phyloP scores from a whole-genome alignment of 2,329 filamentous ascomycete species.

The Coniochaeta ligniaria region DNA sequence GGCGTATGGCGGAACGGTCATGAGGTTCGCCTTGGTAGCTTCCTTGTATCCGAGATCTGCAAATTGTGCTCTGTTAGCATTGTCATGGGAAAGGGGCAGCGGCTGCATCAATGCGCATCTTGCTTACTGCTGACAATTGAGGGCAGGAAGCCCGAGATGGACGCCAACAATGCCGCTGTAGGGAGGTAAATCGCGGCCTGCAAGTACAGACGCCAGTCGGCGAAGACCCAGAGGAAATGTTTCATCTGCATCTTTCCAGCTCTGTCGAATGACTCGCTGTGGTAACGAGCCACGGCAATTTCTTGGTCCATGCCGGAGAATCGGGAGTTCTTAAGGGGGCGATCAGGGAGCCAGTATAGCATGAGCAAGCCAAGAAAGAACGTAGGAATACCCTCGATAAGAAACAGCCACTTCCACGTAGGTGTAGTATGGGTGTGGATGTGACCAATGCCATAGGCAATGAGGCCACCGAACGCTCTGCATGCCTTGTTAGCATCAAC shows the following conservation, averaged over 20 bases:
- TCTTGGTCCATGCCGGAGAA: slow-evolving; percentile 9
- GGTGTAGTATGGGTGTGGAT: neutral
- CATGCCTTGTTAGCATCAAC: neutral
- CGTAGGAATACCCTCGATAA: slow-evolving; percentile 12
- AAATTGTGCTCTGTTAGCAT: neutral
- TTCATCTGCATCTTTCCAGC: slow-evolving; percentile 8
- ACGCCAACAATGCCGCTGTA: slow-evolving; percentile 9
- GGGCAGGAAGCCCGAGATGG: slow-evolving; percentile 12
- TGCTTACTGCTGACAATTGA: slow-evolving; percentile 5
- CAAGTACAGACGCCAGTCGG: slow-evolving; percentile 6
- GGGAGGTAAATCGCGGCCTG: slow-evolving; percentile 10
- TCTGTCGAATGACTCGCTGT: slow-evolving; percentile 10
- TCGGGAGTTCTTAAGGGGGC: slow-evolving; percentile 9
- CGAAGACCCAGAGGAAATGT: slow-evolving; percentile 6
- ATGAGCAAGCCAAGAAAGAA: slow-evolving; percentile 10
- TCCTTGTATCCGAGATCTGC: slow-evolving; percentile 10
- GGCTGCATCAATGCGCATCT: neutral
- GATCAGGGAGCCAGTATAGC: slow-evolving; percentile 12
- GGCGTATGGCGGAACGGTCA: slow-evolving; percentile 13
- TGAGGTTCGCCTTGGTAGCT: slow-evolving; percentile 10
- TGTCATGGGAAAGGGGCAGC: neutral
- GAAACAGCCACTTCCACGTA: slow-evolving; percentile 10
- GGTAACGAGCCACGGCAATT: slow-evolving; percentile 10
- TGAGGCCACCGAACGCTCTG: slow-evolving; percentile 8
- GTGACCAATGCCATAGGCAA: slow-evolving; percentile 10